These are phyloP conservation scores for Globisporangium echinulatum DNA, from an alignment of 352 stramenopile genomes.

Conservation along the genomic window DNA sequence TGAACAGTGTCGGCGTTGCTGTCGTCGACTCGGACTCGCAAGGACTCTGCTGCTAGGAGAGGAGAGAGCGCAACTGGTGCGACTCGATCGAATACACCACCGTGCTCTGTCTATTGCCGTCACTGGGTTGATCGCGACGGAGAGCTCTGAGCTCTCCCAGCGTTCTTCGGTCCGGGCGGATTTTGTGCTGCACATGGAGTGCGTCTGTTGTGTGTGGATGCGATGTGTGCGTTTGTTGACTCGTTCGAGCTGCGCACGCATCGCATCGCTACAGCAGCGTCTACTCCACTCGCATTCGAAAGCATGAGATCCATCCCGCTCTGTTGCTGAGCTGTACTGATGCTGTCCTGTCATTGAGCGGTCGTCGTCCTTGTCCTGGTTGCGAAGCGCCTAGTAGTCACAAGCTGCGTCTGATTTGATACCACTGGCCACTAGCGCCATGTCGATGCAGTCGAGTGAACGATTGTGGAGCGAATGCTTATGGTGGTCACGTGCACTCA, in stretches of 20 bases:
- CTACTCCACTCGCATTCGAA: neutral
- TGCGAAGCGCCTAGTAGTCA: no score
- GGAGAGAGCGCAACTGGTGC: conserved; percentile 3
- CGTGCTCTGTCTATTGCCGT: conserved; percentile 53
- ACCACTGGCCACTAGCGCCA: no score
- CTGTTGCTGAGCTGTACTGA: neutral
- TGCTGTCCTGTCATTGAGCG: neutral
- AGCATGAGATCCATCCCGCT: conserved; percentile 44
- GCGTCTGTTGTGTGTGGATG: conserved; percentile 15
- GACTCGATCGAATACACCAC: conserved; percentile 11
- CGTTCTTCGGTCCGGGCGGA: conserved; percentile 89
- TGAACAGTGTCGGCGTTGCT: no score
- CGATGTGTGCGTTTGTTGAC: neutral
- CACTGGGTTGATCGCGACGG: conserved; percentile 83
- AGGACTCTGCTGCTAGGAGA: conserved; percentile 23
- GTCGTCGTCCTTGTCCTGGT: no score
- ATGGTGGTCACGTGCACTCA: no score
- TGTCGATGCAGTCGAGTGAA: no score
- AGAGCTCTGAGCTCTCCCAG: conserved; percentile 21
- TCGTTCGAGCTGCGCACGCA: neutral
- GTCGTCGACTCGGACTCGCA: conserved; percentile 8
- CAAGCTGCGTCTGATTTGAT: no score
- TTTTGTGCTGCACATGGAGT: conserved; percentile 60
- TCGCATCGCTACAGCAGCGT: neutral
- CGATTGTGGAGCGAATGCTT: no score